phyloP scores from a whole-genome alignment of 1,284 basidiomycete species.

The Porodaedalea pini region DNA sequence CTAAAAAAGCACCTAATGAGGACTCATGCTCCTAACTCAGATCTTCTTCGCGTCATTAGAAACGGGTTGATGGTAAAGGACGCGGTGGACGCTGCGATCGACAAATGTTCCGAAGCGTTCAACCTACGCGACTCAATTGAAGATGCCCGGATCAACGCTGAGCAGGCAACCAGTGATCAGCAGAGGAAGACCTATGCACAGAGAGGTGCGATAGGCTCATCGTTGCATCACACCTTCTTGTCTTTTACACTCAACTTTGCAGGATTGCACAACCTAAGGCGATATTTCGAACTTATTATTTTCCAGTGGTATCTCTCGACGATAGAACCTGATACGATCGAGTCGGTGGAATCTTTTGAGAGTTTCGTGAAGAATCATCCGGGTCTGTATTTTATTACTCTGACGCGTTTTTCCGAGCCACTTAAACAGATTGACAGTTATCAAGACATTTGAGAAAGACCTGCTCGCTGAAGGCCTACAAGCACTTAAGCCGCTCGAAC shows the following conservation, averaged over 20 bases:
- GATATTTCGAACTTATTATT: conserved; percentile 89
- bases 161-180: conserved; percentile 71
- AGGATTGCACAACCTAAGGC: conserved; percentile 78
- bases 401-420: not conserved
- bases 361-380: conserved; percentile 79
- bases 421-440: conserved; percentile 49
- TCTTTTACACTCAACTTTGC: conserved; percentile 18
- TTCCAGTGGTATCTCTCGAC: conserved; percentile 95
- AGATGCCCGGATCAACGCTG: conserved; percentile 68
- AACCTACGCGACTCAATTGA: conserved; percentile 92
- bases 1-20: not conserved
- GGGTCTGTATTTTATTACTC: conserved; percentile 41
- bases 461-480: conserved; percentile 76
- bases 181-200: conserved; percentile 64
- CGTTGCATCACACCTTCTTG: conserved; percentile 2
- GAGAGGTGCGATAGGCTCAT: conserved; percentile 47
- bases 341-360: conserved; percentile 75
- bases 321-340: conserved; percentile 76
- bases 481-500: conserved; percentile 82
- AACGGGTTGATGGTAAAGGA: conserved; percentile 86
- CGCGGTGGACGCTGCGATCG: conserved; percentile 89
- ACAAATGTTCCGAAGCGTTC: conserved; percentile 80
- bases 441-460: conserved; percentile 95
- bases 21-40: conserved; percentile 41
- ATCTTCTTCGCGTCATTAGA: conserved; percentile 89